Evolutionary conservation across 75 land plant species (phyloP).

Genomic region (Cunninghamia lanceolata): DNA sequence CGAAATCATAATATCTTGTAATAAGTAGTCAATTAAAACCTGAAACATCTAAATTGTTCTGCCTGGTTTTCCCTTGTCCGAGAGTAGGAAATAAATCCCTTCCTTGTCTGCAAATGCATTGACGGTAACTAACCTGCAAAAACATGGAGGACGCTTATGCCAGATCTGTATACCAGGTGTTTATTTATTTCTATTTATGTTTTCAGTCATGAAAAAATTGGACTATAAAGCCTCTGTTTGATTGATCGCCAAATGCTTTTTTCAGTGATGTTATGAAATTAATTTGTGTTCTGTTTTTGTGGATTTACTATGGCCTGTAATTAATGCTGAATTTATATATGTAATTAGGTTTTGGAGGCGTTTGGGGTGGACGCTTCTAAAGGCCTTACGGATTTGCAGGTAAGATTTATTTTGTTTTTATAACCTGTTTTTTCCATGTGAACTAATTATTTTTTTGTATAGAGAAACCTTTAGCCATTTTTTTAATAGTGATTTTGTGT

Average conservation of each 20-base stretch:
- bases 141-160: slow-evolving; percentile 80
- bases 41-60: background rate
- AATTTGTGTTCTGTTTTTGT: background rate
- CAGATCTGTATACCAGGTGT: slow-evolving; percentile 68
- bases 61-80: background rate
- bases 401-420: slow-evolving; percentile 14
- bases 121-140: background rate
- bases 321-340: background rate
- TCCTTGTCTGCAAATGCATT: background rate
- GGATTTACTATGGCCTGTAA: background rate
- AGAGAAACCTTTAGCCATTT: background rate
- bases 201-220: background rate
- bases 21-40: background rate
- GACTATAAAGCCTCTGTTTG: background rate
- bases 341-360: slow-evolving; percentile 67
- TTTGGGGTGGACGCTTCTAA: slow-evolving; percentile 74
- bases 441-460: background rate
- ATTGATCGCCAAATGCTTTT: background rate
- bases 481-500: background rate
- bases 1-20: background rate
- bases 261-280: background rate
- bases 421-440: too few relatives aligned
- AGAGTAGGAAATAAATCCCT: background rate
- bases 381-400: slow-evolving; percentile 85
- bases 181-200: background rate